These are phyloP conservation scores for Rhexocercosporidium sp. DNA, from an alignment of 2,329 filamentous ascomycete species.

Conservation along the genomic window DNA sequence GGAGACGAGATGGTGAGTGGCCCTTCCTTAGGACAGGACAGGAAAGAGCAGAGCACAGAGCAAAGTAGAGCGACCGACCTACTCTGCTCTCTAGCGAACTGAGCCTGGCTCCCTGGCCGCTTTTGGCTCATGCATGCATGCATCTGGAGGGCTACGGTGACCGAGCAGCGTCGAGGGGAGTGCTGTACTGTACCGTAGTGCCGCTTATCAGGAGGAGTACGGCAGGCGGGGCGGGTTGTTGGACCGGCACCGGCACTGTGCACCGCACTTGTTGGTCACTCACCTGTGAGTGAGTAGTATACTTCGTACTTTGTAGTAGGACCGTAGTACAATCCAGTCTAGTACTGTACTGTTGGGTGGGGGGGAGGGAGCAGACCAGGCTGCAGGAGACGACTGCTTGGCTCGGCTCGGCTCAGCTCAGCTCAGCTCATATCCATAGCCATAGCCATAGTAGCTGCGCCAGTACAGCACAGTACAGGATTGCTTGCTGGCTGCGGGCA, in stretches of 20 bases:
- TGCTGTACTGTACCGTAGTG: no score
- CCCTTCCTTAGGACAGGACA: conserved; percentile 8
- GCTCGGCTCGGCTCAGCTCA: no score
- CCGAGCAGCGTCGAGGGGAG: no score
- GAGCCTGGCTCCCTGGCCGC: conserved; percentile 13
- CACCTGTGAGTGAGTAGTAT: background rate
- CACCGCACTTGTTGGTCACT: background rate
- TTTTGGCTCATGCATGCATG: conserved; percentile 10
- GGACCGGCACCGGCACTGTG: background rate
- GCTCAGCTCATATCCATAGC: background rate
- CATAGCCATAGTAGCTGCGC: no score
- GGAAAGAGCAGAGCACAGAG: background rate
- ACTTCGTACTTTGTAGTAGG: background rate
- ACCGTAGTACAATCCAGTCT: background rate
- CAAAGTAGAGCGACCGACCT: background rate
- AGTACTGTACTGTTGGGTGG: background rate
- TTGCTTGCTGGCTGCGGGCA: background rate
- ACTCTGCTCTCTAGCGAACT: conserved; percentile 5
- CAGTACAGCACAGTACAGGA: no score
- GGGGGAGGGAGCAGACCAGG: background rate
- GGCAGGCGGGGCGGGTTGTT: background rate
- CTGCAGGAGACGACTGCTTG: conserved; percentile 1
- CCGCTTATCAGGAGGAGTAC: background rate
- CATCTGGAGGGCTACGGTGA: conserved; percentile 3
- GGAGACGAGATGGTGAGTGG: conserved; percentile 14